These are phyloP conservation scores for Jatropha curcas DNA, from an alignment of 345 rosid species.

Conservation along the genomic window DNA sequence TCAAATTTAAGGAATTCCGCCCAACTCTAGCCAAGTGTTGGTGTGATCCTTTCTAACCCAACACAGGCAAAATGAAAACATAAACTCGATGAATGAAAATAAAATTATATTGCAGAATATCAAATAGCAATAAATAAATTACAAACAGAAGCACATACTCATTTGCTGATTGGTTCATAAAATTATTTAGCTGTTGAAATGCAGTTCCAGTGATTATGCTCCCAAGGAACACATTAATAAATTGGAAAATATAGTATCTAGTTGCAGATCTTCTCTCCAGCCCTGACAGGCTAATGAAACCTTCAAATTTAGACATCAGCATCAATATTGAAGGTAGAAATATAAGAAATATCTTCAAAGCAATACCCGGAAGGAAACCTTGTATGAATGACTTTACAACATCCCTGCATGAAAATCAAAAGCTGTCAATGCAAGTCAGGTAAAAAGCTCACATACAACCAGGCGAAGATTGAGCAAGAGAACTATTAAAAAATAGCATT, in stretches of 20 bases:
- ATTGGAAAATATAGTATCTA: slow-evolving; percentile 75
- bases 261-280: slow-evolving; percentile 86
- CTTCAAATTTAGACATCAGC: slow-evolving; percentile 98
- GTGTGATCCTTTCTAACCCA: neutral
- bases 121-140: no score
- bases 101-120: neutral
- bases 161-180: slow-evolving; percentile 80
- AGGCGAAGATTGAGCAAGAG: neutral
- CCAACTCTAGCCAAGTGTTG: neutral
- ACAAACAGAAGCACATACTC: slow-evolving; percentile 54
- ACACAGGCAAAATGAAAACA: neutral
- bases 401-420: slow-evolving; percentile 50
- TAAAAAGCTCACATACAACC: neutral
- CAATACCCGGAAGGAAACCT: slow-evolving; percentile 97
- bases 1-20: neutral
- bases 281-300: slow-evolving; percentile 62
- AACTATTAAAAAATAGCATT: neutral
- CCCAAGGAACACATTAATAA: slow-evolving; percentile 92
- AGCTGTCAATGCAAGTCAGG: neutral
- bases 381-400: slow-evolving; percentile 75
- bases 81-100: neutral
- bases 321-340: slow-evolving; percentile 81
- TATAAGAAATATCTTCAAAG: slow-evolving; percentile 82
- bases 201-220: slow-evolving; percentile 93
- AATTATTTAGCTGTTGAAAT: slow-evolving; percentile 81